A percentile compares a stretch with the other conserved stretches of the same genome.
Conservation (phyloP, 1,284 basidiomycete species). For the Fistulinella staudtii region DNA sequence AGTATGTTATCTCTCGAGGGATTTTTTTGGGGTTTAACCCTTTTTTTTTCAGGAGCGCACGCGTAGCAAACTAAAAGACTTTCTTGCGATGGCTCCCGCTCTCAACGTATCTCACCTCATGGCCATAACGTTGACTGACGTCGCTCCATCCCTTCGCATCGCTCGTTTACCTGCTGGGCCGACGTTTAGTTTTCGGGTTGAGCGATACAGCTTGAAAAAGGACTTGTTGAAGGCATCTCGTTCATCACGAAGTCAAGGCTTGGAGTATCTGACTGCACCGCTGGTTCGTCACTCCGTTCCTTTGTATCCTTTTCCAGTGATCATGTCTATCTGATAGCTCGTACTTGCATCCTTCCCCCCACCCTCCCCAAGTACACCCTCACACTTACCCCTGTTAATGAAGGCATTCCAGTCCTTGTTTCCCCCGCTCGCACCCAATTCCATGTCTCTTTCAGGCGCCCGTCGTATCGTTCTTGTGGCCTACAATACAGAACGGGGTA, state of each 20-base stretch:
- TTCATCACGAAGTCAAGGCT: conserved; percentile 69
- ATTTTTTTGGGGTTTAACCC: background rate
- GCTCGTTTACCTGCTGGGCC: conserved; percentile 90
- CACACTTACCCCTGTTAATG: conserved; percentile 70
- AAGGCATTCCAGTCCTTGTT: conserved; percentile 89
- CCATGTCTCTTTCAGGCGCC: conserved; percentile 75
- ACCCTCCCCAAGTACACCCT: conserved; percentile 65
- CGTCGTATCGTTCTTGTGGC: conserved; percentile 92
- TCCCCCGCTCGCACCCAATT: conserved; percentile 79
- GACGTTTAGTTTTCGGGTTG: conserved; percentile 89
- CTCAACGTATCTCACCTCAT: conserved; percentile 92
- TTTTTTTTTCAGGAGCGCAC: conserved; percentile 69
- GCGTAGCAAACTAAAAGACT: conserved; percentile 93
- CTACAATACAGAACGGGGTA: conserved; percentile 84
- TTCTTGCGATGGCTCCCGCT: conserved; percentile 87
- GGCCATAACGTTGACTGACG: conserved; percentile 84
- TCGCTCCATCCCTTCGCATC: conserved; percentile 85
- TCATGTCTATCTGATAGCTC: conserved; percentile 42
- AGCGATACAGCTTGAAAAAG: conserved; percentile 88
- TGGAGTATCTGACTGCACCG: conserved; percentile 85
- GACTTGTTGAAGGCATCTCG: conserved; percentile 72
- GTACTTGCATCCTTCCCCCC: conserved; percentile 75
- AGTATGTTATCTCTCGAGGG: conserved; percentile 43
- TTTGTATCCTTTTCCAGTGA: conserved; percentile 1
- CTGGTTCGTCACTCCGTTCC: conserved; percentile 50